These are phyloP conservation scores for Mortierella sp. DNA, from an alignment of 371 early-diverging fungal species.

Conservation along the genomic window DNA sequence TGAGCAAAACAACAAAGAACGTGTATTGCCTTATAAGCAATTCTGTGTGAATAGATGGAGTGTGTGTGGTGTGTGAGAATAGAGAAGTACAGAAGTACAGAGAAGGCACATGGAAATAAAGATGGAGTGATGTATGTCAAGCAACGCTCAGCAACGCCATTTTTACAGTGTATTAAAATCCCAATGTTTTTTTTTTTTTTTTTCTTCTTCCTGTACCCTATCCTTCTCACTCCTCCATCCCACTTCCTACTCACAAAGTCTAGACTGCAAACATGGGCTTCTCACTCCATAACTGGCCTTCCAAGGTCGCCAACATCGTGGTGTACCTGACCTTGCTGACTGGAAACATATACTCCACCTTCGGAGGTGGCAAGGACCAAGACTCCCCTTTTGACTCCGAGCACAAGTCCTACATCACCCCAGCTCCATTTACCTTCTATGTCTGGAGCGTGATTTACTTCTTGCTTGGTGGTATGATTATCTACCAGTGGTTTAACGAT, in stretches of 20 bases:
- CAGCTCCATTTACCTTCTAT: conserved; percentile 56
- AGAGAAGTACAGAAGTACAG: neutral
- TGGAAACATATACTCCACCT: conserved; percentile 71
- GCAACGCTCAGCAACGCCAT: conserved; percentile 8
- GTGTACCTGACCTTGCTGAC: conserved; percentile 77
- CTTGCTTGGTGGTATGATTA: conserved; percentile 71
- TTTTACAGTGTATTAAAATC: conserved; percentile 1
- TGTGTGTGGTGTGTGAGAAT: too few species aligned
- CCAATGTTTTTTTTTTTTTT: neutral
- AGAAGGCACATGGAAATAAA: neutral
- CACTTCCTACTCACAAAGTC: conserved; percentile 1
- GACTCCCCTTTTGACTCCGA: conserved; percentile 46
- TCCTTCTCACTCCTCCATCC: neutral
- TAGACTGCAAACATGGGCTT: conserved; percentile 18
- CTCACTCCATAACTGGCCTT: conserved; percentile 35
- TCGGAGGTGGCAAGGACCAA: conserved; percentile 59
- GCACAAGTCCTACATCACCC: conserved; percentile 60
- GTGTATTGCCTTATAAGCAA: neutral
- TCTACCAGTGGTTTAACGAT: conserved; percentile 76
- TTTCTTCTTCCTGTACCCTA: conserved; percentile 2
- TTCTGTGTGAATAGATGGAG: neutral
- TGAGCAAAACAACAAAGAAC: too few species aligned
- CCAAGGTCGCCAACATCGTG: conserved; percentile 74
- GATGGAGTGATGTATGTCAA: neutral
- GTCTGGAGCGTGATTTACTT: conserved; percentile 76